These are phyloP conservation scores for Ambrosiella beaveri DNA, from an alignment of 2,329 filamentous ascomycete genomes.

Conservation along the genomic window DNA sequence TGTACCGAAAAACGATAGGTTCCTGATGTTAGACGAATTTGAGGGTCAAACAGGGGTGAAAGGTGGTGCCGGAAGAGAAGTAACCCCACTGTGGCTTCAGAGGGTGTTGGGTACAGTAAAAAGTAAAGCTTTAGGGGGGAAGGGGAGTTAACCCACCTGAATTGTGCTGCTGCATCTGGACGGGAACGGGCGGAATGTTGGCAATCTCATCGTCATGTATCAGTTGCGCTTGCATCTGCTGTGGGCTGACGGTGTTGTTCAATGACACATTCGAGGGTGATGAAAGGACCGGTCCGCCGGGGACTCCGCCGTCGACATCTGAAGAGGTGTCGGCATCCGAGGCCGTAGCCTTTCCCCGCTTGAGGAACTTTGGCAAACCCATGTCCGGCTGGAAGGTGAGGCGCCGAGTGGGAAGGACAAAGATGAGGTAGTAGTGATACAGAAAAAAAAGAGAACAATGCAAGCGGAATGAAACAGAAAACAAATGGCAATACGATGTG, in stretches of 20 bases:
- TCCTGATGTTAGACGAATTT: not conserved
- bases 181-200: not conserved
- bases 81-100: not conserved
- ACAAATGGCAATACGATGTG: not conserved
- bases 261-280: too few species aligned
- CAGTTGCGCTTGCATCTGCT: not conserved
- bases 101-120: not conserved
- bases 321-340: too few species aligned
- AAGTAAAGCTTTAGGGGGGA: not conserved
- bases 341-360: too few species aligned
- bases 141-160: not conserved
- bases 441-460: not conserved
- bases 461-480: not conserved
- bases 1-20: not conserved
- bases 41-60: not conserved
- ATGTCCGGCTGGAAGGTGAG: too few species aligned
- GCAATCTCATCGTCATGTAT: not conserved
- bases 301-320: too few species aligned
- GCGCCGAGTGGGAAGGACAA: too few species aligned
- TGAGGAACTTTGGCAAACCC: too few species aligned
- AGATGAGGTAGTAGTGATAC: too few species aligned
- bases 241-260: too few species aligned
- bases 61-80: not conserved
- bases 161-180: conserved; percentile 1
- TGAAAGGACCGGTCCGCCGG: too few species aligned